Percentiles rank a stretch among this genome's conserved stretches.
phyloP scores from a whole-genome alignment of 805 yeast genomes.

The Lipomyces spencermartinsiae region DNA sequence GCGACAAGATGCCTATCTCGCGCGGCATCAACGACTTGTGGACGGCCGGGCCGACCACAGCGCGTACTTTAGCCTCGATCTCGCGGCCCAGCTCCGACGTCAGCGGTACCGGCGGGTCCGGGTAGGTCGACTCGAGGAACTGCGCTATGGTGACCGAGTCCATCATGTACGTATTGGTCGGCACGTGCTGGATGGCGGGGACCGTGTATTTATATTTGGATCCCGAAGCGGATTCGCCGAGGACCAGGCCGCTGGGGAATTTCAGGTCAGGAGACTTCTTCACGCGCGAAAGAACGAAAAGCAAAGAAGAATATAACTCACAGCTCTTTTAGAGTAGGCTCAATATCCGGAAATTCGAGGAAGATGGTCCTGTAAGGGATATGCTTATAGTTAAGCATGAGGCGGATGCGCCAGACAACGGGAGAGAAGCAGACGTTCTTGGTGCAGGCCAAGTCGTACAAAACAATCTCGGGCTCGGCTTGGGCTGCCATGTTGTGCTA shows the following conservation, averaged over 20 bases:
- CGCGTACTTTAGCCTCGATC: neutral
- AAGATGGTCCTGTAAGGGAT: constrained; percentile 16
- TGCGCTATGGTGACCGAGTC: constrained; percentile 14
- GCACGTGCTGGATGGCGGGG: constrained; percentile 5
- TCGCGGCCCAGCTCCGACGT: constrained; percentile 11
- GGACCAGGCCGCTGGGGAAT: constrained; percentile 8
- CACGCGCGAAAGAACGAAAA: no score
- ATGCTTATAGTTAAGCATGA: constrained; percentile 12
- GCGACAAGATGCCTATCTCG: constrained; percentile 5
- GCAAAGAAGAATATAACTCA: neutral
- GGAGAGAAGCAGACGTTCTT: constrained; percentile 13
- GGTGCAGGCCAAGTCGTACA: constrained; percentile 17
- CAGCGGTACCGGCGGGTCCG: neutral
- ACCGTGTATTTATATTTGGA: constrained; percentile 4
- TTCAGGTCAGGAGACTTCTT: neutral
- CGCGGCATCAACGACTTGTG: constrained; percentile 1
- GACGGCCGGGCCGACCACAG: neutral
- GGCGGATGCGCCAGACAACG: constrained; percentile 12
- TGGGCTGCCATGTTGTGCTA: neutral
- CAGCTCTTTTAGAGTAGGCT: constrained; percentile 10
- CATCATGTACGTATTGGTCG: neutral
- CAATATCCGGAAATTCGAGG: constrained; percentile 17
- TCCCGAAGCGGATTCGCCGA: neutral
- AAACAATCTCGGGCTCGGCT: constrained; percentile 11
- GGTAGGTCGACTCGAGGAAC: constrained; percentile 9